These are phyloP conservation scores for Crithidia mellificae DNA, from an alignment of 208 protist genomes.

Conservation along the genomic window DNA sequence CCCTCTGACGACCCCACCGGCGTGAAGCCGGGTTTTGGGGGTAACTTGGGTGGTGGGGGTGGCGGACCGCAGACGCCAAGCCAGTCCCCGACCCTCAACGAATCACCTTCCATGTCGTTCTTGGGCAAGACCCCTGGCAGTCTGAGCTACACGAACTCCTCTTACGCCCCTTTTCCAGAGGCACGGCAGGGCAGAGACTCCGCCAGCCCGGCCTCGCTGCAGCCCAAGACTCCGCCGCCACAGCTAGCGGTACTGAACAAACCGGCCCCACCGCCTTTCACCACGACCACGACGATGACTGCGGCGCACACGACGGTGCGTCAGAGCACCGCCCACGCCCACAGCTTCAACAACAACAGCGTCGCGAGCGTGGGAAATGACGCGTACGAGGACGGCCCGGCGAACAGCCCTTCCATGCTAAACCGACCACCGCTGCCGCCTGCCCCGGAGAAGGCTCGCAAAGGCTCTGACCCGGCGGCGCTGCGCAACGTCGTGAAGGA, in stretches of 20 bases:
- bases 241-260: background rate
- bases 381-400: constrained; percentile 5
- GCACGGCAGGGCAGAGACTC: background rate
- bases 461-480: constrained; percentile 3
- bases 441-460: background rate
- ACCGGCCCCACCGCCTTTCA: background rate
- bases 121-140: background rate
- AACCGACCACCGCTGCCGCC: background rate
- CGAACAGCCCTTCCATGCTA: background rate
- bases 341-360: constrained; percentile 6
- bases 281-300: background rate
- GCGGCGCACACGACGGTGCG: constrained; percentile 4
- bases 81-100: background rate
- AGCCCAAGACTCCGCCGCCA: background rate
- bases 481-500: constrained; percentile 41
- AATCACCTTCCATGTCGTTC: background rate
- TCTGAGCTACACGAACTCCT: background rate
- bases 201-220: background rate
- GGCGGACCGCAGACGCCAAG: background rate
- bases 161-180: background rate
- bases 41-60: constrained; percentile 6
- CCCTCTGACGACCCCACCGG: constrained; percentile 3
- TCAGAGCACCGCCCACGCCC: constrained; percentile 2
- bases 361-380: background rate
- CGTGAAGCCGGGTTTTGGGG: constrained; percentile 1